Evolutionary conservation across 1,284 basidiomycete genomes (phyloP), one percentile per base, ranked within the genome.

Genomic region (Vanrija pseudolonga): DNA sequence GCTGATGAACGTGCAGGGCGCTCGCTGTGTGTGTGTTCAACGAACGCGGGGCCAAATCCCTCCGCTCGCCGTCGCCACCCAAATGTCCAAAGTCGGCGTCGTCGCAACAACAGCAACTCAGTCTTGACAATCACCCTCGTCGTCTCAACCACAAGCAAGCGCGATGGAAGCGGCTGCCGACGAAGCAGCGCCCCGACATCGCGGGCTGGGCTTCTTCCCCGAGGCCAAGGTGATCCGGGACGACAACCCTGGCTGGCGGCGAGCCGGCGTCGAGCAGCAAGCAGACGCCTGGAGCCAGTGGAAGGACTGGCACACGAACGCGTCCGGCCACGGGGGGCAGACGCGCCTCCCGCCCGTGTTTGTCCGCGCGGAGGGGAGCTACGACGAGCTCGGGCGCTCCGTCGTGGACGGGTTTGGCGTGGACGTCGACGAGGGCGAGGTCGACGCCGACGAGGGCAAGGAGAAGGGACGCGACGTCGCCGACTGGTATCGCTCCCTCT

Each of bases 301-400:
- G 68, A 63, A 60, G 53, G 71, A 71, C 44, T 75, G 73, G 73
- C 57, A 69, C 51, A 67, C 65, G 19, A 69, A 72, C 45, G 66
- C 68, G 3, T 49, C 66, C 6, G 57, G 52, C 17, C 69, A 75
- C 50, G 71, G 70, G 14, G 50, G 63, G 20, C 12, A 37, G 49
- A 11, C 20, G 15, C 52, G 52, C 23, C 50, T 19, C 0, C 69
- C 70, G 22, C 73, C 72, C 2, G 57, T 60, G 12, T 75, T 75
- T 46, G 66, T 75, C 4, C 55, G 53, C 4, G 51, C 60, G 11
- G 36, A 59, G 40, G 40, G 23, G 19, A 38, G 37, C 11, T 72
- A 72, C 47, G 69, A 72, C 52, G 71, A 73, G 46, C 56, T 72
- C 7, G 72, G 71, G 3, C 51, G 67, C 36, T 57, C 54, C 8